Evolutionary conservation across 2,329 filamentous ascomycete species (phyloP).

Genomic region (Colletotrichum sp.): DNA sequence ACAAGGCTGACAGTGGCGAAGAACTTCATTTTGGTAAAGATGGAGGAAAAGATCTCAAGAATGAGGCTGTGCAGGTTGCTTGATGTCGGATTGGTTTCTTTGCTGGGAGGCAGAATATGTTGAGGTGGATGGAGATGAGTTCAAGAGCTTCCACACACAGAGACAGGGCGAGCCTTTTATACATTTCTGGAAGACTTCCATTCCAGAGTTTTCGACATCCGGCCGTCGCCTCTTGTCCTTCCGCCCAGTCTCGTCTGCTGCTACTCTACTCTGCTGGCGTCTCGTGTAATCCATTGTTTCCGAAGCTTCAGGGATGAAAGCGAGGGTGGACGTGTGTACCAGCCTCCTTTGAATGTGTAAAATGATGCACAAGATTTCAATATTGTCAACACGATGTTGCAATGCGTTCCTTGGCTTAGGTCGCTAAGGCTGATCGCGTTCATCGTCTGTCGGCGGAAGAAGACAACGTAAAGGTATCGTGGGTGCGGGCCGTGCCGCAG

Average conservation of each 20-base stretch:
- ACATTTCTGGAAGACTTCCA: neutral
- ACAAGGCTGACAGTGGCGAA: neutral
- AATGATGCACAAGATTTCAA: neutral
- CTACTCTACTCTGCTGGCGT: neutral
- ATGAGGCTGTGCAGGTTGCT: neutral
- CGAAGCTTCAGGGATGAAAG: neutral
- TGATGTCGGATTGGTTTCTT: neutral
- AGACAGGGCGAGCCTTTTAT: constrained; percentile 2
- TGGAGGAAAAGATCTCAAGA: neutral
- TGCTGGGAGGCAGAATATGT: neutral
- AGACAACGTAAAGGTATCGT: neutral
- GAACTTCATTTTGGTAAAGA: constrained; percentile 10
- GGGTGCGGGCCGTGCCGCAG: neutral
- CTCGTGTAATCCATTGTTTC: neutral
- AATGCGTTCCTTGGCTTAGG: neutral
- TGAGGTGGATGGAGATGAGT: neutral
- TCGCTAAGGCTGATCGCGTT: neutral
- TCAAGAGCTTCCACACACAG: neutral
- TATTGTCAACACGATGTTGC: neutral
- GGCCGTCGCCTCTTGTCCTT: neutral
- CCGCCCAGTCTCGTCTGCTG: neutral
- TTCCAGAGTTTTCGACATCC: neutral
- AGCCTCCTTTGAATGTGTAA: neutral
- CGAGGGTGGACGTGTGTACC: neutral
- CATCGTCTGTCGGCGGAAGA: neutral